These are phyloP conservation scores for Aspergillus brunneoviolaceus DNA, from an alignment of 2,329 filamentous ascomycete genomes.

Conservation along the genomic window DNA sequence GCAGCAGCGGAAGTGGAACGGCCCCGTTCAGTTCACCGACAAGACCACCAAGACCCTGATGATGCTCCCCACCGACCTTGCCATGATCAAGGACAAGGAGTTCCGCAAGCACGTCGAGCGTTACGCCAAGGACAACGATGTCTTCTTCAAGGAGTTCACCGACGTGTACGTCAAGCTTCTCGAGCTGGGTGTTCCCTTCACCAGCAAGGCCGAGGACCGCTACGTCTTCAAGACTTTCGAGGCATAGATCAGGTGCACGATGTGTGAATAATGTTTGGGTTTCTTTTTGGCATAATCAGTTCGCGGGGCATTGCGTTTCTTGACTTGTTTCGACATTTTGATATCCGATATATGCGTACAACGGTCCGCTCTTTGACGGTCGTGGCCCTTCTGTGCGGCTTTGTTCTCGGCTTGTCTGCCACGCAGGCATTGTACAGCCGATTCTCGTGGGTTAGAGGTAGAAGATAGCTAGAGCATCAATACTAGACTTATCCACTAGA, in stretches of 20 bases:
- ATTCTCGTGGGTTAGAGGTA: not conserved
- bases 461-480: not conserved
- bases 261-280: conserved; percentile 10
- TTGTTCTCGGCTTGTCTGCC: not conserved
- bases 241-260: conserved; percentile 23
- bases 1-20: conserved; percentile 87
- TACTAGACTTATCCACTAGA: not conserved
- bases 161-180: conserved; percentile 78
- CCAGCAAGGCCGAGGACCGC: conserved; percentile 59
- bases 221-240: conserved; percentile 64
- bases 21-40: conserved; percentile 88
- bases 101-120: conserved; percentile 78
- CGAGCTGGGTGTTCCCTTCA: conserved; percentile 90
- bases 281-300: conserved; percentile 7
- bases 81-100: conserved; percentile 80
- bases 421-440: not conserved
- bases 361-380: conserved; percentile 6
- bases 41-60: conserved; percentile 83
- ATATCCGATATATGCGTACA: conserved; percentile 14
- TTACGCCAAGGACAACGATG: conserved; percentile 87
- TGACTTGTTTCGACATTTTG: conserved; percentile 11
- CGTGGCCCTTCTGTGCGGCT: not conserved
- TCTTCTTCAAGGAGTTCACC: conserved; percentile 92
- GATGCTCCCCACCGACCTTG: conserved; percentile 95
- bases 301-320: conserved; percentile 16